Base-by-base conservation (phyloP, 495 filamentous ascomycete genomes). In the Evernia prunastri region DNA sequence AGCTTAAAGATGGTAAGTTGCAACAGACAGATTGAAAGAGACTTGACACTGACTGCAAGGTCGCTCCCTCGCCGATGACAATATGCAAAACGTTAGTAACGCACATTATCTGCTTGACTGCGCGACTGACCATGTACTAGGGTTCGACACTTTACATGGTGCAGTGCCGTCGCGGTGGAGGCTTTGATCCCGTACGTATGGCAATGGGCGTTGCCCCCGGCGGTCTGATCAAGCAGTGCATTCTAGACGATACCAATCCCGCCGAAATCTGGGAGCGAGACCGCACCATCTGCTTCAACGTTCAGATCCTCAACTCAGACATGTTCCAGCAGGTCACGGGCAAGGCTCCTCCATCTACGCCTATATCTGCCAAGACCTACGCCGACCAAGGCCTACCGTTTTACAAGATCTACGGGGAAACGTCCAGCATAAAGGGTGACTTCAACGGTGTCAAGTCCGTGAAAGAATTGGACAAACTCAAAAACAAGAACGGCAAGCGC, bases 281-380 rank as follows among this genome's bases (percentile, higher is more conserved):
- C 0, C 60, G 56, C 4, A 69, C 72, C 0, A 71, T 72, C 7
- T 56, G 73, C 10, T 71, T 80, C 63, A 76, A 80, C 25, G 69
- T 82, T 0, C 77, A 80, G 42, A 63, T 70, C 36, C 58, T 82
- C 49, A 74, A 80, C 64, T 68, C 64, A 7, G 56, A 45, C 37
- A 27, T 49, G 13, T 68, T 70, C 18, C 54, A 29, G 6, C 58
- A 61, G 10, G 71, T 80, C 43, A 81, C 76, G 1, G 73, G 75
- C 0, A 53, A 61, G 15, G 11, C 57, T 0, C 64, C 72, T 5
- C 75, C 79, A 15, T 25, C 39, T 15, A 72, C 72, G 25, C 77
- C 80, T 0, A 69, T 80, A 53, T 66, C 65, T 11, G 72, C 72
- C 10, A 29, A 65, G 17, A 69, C 65, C 0, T 82, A 81, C 43